phyloP scores from a whole-genome alignment of 495 filamentous ascomycete species.

The Annulohypoxylon bovei region DNA sequence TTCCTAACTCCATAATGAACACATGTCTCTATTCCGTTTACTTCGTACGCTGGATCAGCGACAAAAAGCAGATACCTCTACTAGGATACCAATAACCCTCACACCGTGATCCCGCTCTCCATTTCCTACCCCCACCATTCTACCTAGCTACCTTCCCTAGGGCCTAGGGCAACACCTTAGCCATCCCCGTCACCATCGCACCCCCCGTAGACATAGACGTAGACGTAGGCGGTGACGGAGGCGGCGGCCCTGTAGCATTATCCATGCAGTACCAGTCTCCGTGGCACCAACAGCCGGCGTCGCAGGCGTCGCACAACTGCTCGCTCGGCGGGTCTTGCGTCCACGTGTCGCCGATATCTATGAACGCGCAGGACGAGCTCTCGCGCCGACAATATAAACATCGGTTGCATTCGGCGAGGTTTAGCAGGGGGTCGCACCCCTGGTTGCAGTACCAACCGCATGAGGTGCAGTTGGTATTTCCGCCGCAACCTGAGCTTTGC shows the following conservation, averaged over 20 bases:
- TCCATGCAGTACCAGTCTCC: constrained; percentile 39
- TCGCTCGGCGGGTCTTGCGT: constrained; percentile 26
- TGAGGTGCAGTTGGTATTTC: constrained; percentile 4
- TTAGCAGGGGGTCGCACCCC: constrained; percentile 23
- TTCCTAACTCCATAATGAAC: no score
- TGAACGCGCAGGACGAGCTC: constrained; percentile 34
- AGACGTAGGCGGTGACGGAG: constrained; percentile 11
- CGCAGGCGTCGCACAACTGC: constrained; percentile 28
- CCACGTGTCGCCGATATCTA: constrained; percentile 22
- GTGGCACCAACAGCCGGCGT: constrained; percentile 29
- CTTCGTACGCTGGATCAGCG: neutral
- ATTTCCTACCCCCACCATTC: neutral
- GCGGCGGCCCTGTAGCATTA: constrained; percentile 20
- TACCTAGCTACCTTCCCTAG: neutral
- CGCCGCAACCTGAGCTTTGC: neutral
- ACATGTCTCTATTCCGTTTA: neutral
- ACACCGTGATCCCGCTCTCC: neutral
- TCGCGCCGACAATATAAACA: constrained; percentile 44
- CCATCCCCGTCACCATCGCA: neutral
- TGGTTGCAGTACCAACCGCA: constrained; percentile 39
- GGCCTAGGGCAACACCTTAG: neutral
- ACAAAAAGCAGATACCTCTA: neutral
- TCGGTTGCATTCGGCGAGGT: constrained; percentile 17
- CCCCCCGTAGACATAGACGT: neutral
- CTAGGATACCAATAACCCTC: neutral